Conservation (phyloP, 768 basidiomycete species). For the Ramaria sp. region DNA sequence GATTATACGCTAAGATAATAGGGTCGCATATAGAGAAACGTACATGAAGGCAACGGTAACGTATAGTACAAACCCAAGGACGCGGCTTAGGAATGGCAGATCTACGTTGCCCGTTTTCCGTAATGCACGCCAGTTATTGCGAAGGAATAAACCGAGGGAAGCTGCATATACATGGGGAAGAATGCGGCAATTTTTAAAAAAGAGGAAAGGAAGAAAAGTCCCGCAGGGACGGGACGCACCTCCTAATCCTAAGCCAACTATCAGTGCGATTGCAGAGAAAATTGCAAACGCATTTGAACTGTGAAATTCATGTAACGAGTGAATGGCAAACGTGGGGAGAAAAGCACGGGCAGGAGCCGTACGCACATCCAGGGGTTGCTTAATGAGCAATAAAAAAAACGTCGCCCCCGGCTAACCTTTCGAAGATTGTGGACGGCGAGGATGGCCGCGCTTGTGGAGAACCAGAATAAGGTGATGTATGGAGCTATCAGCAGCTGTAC, state of each 20-base stretch:
- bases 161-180: too few relatives aligned
- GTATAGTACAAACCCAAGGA: not conserved
- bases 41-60: not conserved
- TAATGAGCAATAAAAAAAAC: constrained; percentile 5
- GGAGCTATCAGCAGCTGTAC: not conserved
- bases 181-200: too few relatives aligned
- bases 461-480: not conserved
- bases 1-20: not conserved
- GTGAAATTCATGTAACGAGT: not conserved
- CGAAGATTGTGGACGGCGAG: not conserved
- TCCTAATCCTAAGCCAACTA: not conserved
- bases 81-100: not conserved
- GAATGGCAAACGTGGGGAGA: not conserved
- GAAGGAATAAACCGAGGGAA: not conserved
- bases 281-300: not conserved
- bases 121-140: not conserved
- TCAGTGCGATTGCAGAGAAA: not conserved
- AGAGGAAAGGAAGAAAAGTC: too few relatives aligned
- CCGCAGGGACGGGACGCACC: not conserved
- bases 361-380: not conserved
- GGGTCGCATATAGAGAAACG: not conserved
- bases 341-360: not conserved
- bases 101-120: not conserved
- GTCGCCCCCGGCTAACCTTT: not conserved
- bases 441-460: not conserved